A percentile compares a stretch with the other conserved stretches of the same genome.
These are phyloP conservation scores for Raffaelea arxii DNA, from an alignment of 2,329 filamentous ascomycete species.

Conservation along the genomic window DNA sequence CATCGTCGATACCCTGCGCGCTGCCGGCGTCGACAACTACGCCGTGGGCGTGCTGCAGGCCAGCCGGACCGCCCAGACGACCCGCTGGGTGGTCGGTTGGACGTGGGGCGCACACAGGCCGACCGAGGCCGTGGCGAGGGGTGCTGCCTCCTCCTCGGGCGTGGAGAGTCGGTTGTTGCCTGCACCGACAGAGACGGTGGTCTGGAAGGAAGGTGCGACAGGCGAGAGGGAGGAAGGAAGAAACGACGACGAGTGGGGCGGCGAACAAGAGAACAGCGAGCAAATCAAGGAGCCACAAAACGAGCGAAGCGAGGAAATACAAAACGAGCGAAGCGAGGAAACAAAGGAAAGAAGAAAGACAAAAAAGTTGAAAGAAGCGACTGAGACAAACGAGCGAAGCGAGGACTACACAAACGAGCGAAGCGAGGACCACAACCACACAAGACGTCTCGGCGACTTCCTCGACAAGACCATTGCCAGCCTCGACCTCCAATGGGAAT, in stretches of 20 bases:
- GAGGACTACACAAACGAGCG: constrained; percentile 7
- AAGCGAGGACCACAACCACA: not conserved
- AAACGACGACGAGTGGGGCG: constrained; percentile 27
- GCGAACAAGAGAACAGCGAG: no score
- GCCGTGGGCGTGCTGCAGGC: constrained; percentile 77
- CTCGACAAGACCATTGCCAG: constrained; percentile 37
- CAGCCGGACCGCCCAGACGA: constrained; percentile 67
- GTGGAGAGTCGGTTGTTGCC: constrained; percentile 35
- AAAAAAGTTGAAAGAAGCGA: no score
- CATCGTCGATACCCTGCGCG: constrained; percentile 48
- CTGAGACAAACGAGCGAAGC: no score
- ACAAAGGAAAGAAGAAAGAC: no score
- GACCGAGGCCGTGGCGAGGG: constrained; percentile 32
- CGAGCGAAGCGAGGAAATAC: no score
- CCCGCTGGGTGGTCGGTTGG: constrained; percentile 84
- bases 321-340: no score
- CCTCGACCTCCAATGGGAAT: constrained; percentile 53
- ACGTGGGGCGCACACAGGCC: constrained; percentile 65
- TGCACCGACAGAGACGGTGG: constrained; percentile 25
- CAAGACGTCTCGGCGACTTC: constrained; percentile 24
- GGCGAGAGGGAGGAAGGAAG: no score
- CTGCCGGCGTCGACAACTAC: constrained; percentile 57
- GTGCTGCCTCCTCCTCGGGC: no score
- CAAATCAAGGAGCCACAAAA: no score
- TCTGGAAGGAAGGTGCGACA: constrained; percentile 25